A percentile compares a stretch with the other conserved stretches of the same genome.
These are phyloP conservation scores for Colletotrichum noveboracense DNA, from an alignment of 2,329 filamentous ascomycete genomes.

Conservation along the genomic window DNA sequence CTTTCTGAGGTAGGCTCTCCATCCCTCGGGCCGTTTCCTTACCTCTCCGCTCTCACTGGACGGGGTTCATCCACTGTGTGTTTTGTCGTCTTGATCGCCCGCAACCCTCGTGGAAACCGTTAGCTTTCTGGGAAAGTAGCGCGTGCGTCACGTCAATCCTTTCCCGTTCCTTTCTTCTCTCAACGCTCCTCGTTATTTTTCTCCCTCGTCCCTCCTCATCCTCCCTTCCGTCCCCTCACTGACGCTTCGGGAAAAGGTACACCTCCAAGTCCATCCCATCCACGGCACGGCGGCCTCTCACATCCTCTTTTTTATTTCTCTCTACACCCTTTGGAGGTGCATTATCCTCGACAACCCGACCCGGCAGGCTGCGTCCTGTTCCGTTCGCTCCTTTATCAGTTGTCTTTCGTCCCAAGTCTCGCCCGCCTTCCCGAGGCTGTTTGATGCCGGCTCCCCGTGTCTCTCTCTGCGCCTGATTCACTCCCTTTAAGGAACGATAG, in stretches of 20 bases:
- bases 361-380: conserved; percentile 8
- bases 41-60: not conserved
- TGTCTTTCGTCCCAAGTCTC: not conserved
- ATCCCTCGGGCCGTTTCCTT: not conserved
- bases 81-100: not conserved
- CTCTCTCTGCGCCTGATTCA: not conserved
- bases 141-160: conserved; percentile 11
- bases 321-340: not conserved
- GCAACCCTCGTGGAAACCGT: conserved; percentile 7
- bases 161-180: not conserved
- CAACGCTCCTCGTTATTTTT: not conserved
- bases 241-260: not conserved
- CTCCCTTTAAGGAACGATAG: not conserved
- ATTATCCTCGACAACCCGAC: not conserved
- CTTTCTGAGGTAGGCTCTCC: not conserved
- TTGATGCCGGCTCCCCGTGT: conserved; percentile 1
- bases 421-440: conserved; percentile 3
- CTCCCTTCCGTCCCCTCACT: not conserved
- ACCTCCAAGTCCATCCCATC: not conserved
- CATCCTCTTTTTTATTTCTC: not conserved
- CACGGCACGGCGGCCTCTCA: conserved; percentile 6
- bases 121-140: conserved; percentile 1
- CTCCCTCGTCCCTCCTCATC: not conserved
- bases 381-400: conserved; percentile 5
- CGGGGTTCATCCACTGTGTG: not conserved